These are phyloP conservation scores for Pestalotiopsis sp. DNA, from an alignment of 2,329 filamentous ascomycete genomes.

Conservation along the genomic window DNA sequence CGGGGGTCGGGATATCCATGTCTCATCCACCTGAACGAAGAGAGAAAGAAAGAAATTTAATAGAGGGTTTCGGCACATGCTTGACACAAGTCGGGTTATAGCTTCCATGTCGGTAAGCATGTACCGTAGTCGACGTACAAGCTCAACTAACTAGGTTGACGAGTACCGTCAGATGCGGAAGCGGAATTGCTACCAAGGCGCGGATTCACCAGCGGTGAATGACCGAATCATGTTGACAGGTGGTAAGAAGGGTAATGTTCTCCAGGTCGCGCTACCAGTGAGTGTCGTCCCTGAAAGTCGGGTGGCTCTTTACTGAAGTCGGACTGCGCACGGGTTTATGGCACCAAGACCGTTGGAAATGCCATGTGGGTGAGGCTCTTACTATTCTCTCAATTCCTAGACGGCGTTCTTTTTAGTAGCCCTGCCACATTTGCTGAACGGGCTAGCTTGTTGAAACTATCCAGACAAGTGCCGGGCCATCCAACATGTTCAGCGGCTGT, in stretches of 20 bases:
- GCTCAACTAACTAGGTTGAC: not conserved
- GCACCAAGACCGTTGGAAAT: not conserved
- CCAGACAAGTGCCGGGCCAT: not conserved
- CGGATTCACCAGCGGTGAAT: not conserved
- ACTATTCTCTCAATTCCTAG: not conserved
- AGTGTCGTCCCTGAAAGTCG: not conserved
- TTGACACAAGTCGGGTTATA: not conserved
- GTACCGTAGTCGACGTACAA: not conserved
- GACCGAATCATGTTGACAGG: not conserved
- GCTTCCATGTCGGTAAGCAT: not conserved
- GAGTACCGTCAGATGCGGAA: not conserved
- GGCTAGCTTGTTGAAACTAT: not conserved
- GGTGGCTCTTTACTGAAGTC: not conserved
- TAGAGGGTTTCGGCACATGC: not conserved
- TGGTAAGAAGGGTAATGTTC: not conserved
- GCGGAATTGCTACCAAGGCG: not conserved
- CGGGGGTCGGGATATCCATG: not conserved
- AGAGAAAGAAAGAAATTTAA: not conserved
- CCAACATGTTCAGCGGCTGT: too few relatives aligned
- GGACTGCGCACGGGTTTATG: not conserved
- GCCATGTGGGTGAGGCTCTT: slow-evolving; percentile 10
- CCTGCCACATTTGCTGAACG: not conserved
- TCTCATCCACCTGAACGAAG: not conserved
- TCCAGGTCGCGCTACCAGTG: not conserved
- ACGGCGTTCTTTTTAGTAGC: not conserved